These are phyloP conservation scores for Chimonanthus salicifolius DNA, from an alignment of 164 flowering plant species.

Conservation along the genomic window DNA sequence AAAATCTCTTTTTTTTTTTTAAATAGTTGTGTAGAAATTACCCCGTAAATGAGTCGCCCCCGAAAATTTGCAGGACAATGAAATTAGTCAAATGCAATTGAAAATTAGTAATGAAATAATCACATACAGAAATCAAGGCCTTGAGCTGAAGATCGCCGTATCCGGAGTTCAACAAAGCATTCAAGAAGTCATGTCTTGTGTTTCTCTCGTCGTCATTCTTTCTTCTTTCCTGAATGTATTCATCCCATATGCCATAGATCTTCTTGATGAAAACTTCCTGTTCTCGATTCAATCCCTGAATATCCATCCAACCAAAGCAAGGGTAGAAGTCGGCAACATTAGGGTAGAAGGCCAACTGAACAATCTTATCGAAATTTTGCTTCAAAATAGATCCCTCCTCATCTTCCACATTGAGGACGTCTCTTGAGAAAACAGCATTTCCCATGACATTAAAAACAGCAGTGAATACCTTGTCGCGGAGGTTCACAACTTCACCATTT, in stretches of 20 bases:
- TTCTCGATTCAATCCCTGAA: constrained; percentile 9
- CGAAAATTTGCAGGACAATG: background rate
- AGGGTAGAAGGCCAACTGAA: background rate
- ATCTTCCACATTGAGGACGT: constrained; percentile 11
- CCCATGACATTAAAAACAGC: constrained; percentile 11
- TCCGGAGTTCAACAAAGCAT: constrained; percentile 11
- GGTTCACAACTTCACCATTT: constrained; percentile 14
- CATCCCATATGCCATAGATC: constrained; percentile 14
- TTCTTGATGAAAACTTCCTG: background rate
- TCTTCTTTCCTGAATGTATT: constrained; percentile 13
- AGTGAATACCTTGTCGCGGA: constrained; percentile 18
- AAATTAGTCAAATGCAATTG: background rate
- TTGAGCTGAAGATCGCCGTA: constrained; percentile 18
- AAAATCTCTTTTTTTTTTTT: background rate
- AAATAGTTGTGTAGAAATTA: background rate
- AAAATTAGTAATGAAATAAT: background rate
- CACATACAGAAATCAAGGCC: constrained; percentile 13
- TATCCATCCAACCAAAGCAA: background rate
- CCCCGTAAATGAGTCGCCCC: background rate
- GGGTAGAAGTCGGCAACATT: constrained; percentile 10
- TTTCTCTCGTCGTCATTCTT: background rate
- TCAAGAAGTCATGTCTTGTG: constrained; percentile 15
- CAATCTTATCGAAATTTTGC: background rate
- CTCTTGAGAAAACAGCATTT: constrained; percentile 14
- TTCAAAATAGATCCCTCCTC: background rate